phyloP scores from a whole-genome alignment of 345 rosid genomes.

The Pugionium dolabratum region DNA sequence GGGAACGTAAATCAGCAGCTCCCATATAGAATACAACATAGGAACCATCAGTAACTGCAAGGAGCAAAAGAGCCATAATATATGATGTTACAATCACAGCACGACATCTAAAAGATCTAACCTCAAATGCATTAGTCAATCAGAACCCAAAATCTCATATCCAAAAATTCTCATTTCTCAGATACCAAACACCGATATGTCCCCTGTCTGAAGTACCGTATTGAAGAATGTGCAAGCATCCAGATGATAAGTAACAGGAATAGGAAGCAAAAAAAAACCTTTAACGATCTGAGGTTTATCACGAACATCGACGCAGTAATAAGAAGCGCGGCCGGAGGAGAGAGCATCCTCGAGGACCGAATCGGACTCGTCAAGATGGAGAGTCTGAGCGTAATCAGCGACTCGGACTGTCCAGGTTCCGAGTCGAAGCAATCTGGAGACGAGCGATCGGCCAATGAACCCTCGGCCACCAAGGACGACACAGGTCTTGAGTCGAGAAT shows the following conservation, averaged over 20 bases:
- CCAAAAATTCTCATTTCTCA: neutral
- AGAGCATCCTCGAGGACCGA: slow-evolving; percentile 59
- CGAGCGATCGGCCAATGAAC: slow-evolving; percentile 77
- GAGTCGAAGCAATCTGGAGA: slow-evolving; percentile 59
- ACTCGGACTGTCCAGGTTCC: slow-evolving; percentile 80
- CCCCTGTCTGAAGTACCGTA: neutral
- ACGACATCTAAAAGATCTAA: slow-evolving; percentile 15
- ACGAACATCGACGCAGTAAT: slow-evolving; percentile 64
- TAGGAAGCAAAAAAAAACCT: slow-evolving; percentile 43
- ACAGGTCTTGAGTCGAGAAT: slow-evolving; percentile 54
- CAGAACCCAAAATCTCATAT: slow-evolving; percentile 19
- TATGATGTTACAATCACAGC: slow-evolving; percentile 25
- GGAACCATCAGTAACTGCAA: slow-evolving; percentile 77
- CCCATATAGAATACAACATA: slow-evolving; percentile 72
- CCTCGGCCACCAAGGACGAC: slow-evolving; percentile 89
- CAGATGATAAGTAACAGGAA: slow-evolving; percentile 7
- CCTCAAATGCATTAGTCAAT: slow-evolving; percentile 14
- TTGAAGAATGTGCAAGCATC: slow-evolving; percentile 2
- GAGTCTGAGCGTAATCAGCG: slow-evolving; percentile 63
- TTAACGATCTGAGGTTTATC: slow-evolving; percentile 54
- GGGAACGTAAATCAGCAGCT: slow-evolving; percentile 45
- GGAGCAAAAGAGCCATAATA: slow-evolving; percentile 4
- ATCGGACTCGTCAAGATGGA: slow-evolving; percentile 53
- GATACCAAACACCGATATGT: slow-evolving; percentile 12
- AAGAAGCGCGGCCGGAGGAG: slow-evolving; percentile 70